Conservation (phyloP, 371 early-diverging fungal species). For the Apophysomyces variabilis region DNA sequence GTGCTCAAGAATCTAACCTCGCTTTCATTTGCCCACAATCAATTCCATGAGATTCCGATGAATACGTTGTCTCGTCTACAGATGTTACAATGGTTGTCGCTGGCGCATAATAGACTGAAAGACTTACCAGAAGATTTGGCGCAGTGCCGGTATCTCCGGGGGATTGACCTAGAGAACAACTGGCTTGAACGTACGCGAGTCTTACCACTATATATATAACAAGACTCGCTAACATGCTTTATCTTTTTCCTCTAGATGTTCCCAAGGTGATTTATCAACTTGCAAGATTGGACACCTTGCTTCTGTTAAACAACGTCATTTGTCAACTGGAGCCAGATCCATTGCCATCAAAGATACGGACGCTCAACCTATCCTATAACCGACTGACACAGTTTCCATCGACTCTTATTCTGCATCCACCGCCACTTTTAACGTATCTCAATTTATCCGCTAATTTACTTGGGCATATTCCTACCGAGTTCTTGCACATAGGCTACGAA, state of each 20-base stretch:
- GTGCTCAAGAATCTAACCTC: constrained; percentile 60
- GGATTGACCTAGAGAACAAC: constrained; percentile 69
- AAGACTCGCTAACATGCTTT: not conserved
- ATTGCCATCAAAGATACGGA: constrained; percentile 38
- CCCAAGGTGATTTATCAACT: constrained; percentile 54
- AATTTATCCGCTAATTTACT: constrained; percentile 65
- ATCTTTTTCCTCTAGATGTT: constrained; percentile 30
- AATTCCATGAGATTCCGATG: constrained; percentile 32
- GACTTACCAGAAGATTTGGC: constrained; percentile 58
- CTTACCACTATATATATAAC: not conserved
- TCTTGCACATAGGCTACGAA: constrained; percentile 51
- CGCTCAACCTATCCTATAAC: constrained; percentile 56
- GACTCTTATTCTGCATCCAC: constrained; percentile 44
- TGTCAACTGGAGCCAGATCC: constrained; percentile 22
- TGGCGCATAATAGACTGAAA: constrained; percentile 30
- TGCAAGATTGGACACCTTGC: constrained; percentile 36
- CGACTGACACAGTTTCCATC: constrained; percentile 49
- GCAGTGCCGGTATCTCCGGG: constrained; percentile 57
- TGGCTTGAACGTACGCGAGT: constrained; percentile 38
- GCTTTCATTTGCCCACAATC: constrained; percentile 70
- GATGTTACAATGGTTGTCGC: constrained; percentile 39
- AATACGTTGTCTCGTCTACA: constrained; percentile 25
- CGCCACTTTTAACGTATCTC: constrained; percentile 54
- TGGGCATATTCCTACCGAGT: constrained; percentile 40
- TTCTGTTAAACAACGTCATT: constrained; percentile 55